Evolutionary conservation across 768 basidiomycete genomes (phyloP).

Genomic region (Galerina sulciceps): DNA sequence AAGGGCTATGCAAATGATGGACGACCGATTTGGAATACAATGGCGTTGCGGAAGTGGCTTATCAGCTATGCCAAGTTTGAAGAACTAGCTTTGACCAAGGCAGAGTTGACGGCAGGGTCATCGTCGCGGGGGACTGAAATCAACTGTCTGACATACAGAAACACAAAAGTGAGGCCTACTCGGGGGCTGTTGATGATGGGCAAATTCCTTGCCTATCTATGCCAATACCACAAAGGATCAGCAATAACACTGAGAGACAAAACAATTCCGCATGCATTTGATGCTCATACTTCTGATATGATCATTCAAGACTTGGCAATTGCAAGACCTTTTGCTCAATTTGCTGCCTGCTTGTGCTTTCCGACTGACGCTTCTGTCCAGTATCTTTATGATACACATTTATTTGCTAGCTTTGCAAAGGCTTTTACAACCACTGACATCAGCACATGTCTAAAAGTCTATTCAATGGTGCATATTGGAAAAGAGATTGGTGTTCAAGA

Average conservation of each 20-base stretch:
- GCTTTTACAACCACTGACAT: neutral
- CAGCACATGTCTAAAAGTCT: neutral
- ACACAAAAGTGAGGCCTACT: neutral
- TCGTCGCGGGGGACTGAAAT: neutral
- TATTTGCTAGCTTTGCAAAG: neutral
- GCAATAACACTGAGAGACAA: neutral
- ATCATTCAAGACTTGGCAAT: neutral
- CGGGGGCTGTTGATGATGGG: neutral
- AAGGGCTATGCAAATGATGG: neutral
- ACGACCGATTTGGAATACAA: neutral
- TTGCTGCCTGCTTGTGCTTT: neutral
- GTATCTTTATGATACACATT: neutral
- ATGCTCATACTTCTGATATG: neutral
- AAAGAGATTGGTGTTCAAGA: neutral
- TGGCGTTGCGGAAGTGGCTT: neutral
- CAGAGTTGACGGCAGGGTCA: neutral
- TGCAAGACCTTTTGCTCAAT: neutral
- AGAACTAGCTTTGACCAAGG: too few species aligned
- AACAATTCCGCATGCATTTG: neutral
- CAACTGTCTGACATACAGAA: neutral
- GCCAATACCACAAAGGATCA: neutral
- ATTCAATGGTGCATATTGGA: too few species aligned
- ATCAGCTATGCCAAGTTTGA: neutral
- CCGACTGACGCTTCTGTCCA: neutral
- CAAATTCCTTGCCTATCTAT: neutral